phyloP scores from a whole-genome alignment of 768 basidiomycete genomes.

The Russula sp. region DNA sequence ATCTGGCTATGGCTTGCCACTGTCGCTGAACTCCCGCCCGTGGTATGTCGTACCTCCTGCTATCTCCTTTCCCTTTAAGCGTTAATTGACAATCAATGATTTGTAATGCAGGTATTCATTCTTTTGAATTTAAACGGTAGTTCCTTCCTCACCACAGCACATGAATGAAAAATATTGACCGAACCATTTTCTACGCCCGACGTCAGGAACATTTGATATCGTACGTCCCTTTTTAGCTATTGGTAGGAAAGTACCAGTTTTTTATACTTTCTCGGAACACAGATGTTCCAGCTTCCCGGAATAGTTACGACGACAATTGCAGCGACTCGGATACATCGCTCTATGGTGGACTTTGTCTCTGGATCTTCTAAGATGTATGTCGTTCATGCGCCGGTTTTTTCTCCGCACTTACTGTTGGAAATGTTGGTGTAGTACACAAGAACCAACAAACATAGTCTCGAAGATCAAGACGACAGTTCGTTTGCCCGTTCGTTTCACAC shows the following conservation, averaged over 20 bases:
- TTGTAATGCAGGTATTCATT: not conserved
- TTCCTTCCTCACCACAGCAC: not conserved
- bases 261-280: not conserved
- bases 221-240: not conserved
- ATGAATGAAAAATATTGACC: not conserved
- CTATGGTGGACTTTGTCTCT: not conserved
- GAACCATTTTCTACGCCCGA: no score
- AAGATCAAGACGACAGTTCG: not conserved
- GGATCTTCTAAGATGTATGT: not conserved
- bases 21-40: not conserved
- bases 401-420: not conserved
- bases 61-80: no score
- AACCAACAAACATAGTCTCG: no score
- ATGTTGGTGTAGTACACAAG: no score
- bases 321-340: not conserved
- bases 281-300: not conserved
- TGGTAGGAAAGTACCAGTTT: no score
- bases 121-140: not conserved
- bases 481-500: accelerated
- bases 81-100: no score
- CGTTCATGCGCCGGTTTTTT: not conserved
- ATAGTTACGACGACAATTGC: not conserved
- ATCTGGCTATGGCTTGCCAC: constrained; percentile 1
- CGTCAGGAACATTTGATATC: not conserved
- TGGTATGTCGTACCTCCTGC: not conserved